phyloP scores from a whole-genome alignment of 768 basidiomycete species.

The Leccinum subtestaceum region DNA sequence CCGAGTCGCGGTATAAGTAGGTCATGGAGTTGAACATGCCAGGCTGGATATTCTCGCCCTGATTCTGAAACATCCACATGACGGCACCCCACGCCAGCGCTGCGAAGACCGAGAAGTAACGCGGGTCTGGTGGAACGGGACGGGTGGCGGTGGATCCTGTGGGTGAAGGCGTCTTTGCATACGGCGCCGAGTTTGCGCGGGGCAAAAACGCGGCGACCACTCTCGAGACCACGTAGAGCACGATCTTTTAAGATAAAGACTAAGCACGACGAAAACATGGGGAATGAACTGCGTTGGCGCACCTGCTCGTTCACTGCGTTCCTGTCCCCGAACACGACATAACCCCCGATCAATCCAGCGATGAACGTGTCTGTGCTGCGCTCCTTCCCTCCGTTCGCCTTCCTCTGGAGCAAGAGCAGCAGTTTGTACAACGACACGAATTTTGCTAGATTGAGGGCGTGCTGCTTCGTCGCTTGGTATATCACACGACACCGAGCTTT shows the following conservation, averaged over 20 bases:
- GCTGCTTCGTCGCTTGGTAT: slow-evolving; percentile 82
- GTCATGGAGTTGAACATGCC: slow-evolving; percentile 97
- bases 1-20: slow-evolving; percentile 93
- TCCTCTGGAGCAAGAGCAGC: slow-evolving; percentile 78
- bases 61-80: slow-evolving; percentile 92
- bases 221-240: slow-evolving; percentile 92
- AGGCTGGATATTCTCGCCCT: slow-evolving; percentile 88
- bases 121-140: slow-evolving; percentile 80
- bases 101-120: slow-evolving; percentile 83
- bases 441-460: slow-evolving; percentile 88
- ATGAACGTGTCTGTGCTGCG: slow-evolving; percentile 83
- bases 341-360: slow-evolving; percentile 91
- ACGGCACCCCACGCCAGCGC: slow-evolving; percentile 92
- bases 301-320: slow-evolving; percentile 93
- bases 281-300: neutral
- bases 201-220: slow-evolving; percentile 91
- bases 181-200: slow-evolving; percentile 53
- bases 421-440: slow-evolving; percentile 95
- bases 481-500: slow-evolving; percentile 62
- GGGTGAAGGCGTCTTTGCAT: slow-evolving; percentile 44
- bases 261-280: slow-evolving; percentile 9
- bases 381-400: slow-evolving; percentile 77
- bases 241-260: slow-evolving; percentile 65
- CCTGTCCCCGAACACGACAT: slow-evolving; percentile 81
- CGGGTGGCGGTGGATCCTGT: slow-evolving; percentile 44